These are phyloP conservation scores for Saturnispora mendoncae DNA, from an alignment of 805 yeast genomes.

Conservation along the genomic window DNA sequence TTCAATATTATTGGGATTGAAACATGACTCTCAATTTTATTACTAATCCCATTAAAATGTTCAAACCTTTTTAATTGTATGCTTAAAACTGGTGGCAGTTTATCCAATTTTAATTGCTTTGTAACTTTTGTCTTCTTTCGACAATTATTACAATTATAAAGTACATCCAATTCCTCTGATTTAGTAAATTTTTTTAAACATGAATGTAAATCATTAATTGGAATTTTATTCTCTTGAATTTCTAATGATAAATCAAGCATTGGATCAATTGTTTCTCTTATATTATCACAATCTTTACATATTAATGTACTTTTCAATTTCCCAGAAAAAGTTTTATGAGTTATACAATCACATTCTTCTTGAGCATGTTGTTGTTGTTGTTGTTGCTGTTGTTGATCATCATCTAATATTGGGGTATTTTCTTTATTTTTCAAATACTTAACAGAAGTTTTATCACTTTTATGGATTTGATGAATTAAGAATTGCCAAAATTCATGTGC, in stretches of 20 bases:
- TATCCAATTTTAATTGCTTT: constrained; percentile 61
- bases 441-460: constrained; percentile 27
- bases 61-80: constrained; percentile 80
- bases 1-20: constrained; percentile 66
- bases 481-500: constrained; percentile 98
- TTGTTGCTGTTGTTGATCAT: constrained; percentile 4
- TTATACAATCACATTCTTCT: constrained; percentile 57
- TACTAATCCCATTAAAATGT: constrained; percentile 42
- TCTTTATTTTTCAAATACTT: constrained; percentile 19
- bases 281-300: constrained; percentile 59
- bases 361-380: constrained; percentile 4
- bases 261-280: constrained; percentile 74
- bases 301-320: constrained; percentile 68
- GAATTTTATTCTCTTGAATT: constrained; percentile 30
- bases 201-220: constrained; percentile 37
- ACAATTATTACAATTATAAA: constrained; percentile 65
- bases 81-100: constrained; percentile 68
- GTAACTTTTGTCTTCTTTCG: constrained; percentile 51
- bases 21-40: constrained; percentile 71
- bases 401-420: constrained; percentile 17
- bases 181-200: constrained; percentile 73
- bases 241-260: constrained; percentile 84
- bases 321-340: constrained; percentile 80
- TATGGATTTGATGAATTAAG: constrained; percentile 75
- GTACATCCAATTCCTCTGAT: constrained; percentile 66